Evolutionary conservation across 108 stramenopile genomes (phyloP), one percentile per base, ranked within the genome.

Genomic region (Cyclotella cryptica): DNA sequence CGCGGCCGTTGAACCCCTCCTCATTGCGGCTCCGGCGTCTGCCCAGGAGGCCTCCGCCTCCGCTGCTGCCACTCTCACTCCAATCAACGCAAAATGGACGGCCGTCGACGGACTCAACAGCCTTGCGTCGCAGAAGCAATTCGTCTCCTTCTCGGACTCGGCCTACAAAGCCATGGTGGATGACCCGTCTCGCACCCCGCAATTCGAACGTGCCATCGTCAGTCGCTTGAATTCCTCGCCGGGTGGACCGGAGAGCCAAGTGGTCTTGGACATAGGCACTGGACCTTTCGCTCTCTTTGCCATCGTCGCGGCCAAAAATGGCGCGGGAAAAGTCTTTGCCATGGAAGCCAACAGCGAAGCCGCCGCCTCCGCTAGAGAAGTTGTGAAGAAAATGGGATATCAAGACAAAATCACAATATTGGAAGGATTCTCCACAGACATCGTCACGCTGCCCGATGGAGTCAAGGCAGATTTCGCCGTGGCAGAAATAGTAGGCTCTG

Each of bases 211-310:
- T 45, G 86, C 87, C 15, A 85, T 92, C 11, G 21, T 70, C 10
- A 64, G 77, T 39, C 87, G 90, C 45, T 66, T 86, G 41, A 66
- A 75, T 27, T 62, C 77, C 6, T 60, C 72, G 8, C 51, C 46
- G 24, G 69, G 49, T 22, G 78, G 78, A 28, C 81, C 81, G 46
- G 45, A 66, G n/a, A 62, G 44, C 22, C 79, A 79, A 65, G 67
- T 77, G 44, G 90, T 91, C 0, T 40, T 91, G 44, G 90, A 91
- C 66, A 54, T 91, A n/a, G 90, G 90, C 15, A 91, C 89, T 0
- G 91, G 88, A 15, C 89, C 91, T 10, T 88, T 85, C 72, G 87
- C 87, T 13, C 30, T 88, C 12, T 88, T 92, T 80, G 89, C 88
- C n/a, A 70, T 92, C 26, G 70, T 85, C 24, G 91, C 91, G 0